phyloP scores from a whole-genome alignment of 805 yeast genomes.

The Hanseniaspora nectarophila region DNA sequence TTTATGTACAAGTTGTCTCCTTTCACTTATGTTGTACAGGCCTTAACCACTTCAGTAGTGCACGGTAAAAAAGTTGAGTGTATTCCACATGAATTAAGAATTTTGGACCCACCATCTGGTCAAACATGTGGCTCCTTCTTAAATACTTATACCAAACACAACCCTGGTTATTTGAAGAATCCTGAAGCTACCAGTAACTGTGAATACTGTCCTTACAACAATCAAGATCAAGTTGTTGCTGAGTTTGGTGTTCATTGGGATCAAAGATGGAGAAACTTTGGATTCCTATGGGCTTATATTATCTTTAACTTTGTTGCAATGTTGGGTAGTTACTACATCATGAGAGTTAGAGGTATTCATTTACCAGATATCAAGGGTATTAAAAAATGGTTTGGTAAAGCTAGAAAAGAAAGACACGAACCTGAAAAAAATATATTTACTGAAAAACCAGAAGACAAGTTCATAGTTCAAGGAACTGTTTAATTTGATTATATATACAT shows the following conservation, averaged over 20 bases:
- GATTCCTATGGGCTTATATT: slow-evolving; percentile 40
- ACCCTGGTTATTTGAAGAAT: slow-evolving; percentile 37
- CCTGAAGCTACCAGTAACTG: slow-evolving; percentile 42
- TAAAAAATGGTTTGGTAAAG: slow-evolving; percentile 34
- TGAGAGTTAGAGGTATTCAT: slow-evolving; percentile 33
- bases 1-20: slow-evolving; percentile 38
- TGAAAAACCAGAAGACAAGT: slow-evolving; percentile 32
- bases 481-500: slow-evolving; percentile 2
- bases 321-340: slow-evolving; percentile 29
- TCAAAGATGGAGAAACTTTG: slow-evolving; percentile 59
- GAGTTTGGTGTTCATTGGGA: slow-evolving; percentile 31
- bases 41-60: slow-evolving; percentile 32
- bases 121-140: slow-evolving; percentile 40
- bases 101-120: slow-evolving; percentile 36
- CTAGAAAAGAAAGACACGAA: slow-evolving; percentile 38
- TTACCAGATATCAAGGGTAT: slow-evolving; percentile 27
- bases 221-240: slow-evolving; percentile 50
- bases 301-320: slow-evolving; percentile 33
- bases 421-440: slow-evolving; percentile 35
- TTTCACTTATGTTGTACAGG: slow-evolving; percentile 38
- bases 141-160: slow-evolving; percentile 25
- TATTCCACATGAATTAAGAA: slow-evolving; percentile 28
- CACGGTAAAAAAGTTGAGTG: slow-evolving; percentile 33
- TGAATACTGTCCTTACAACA: slow-evolving; percentile 44
- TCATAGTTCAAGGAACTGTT: slow-evolving; percentile 16